Evolutionary conservation across 192 early-diverging fungal genomes (phyloP), one percentile per base, ranked within the genome.

Genomic region (Haplosporangium gracile): DNA sequence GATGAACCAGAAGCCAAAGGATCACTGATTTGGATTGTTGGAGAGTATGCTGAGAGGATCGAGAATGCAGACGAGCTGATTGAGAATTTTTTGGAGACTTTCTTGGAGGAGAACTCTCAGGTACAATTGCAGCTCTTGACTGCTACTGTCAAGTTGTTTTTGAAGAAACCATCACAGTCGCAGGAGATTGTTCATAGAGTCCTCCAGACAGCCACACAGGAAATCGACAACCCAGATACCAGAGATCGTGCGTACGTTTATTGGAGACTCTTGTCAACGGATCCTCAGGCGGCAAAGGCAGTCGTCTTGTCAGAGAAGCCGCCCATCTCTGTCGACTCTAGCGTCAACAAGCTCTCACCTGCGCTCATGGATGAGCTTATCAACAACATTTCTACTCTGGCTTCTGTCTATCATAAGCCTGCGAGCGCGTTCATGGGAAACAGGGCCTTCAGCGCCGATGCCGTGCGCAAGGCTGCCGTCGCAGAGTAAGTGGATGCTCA

Each of bases 221-320:
- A 94, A 70, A 95, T 93, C 78, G 96, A 98, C 76, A 98, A 98
- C 85, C 97, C 98, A 11, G 98, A 99, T 86, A 95, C 98, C 38
- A 93, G 98, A 39, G 98, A 99, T 82, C 93, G 98, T 24, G 98
- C 97, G 9, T 99, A 97, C 82, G 91, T 99, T 51, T 99, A 99
- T 90, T 99, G 98, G 98, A 92, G 98, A 74, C 90, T 99, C 76
- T 89, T 99, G 4, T 97, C 97, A 6, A 96, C 97, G 26, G 95
- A 97, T 88, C 98, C 98, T 10, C 93, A 97, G 79, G 95, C 97
- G 8, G 98, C 98, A 22, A 97, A 98, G 91, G 90, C 95, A 8
- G 96, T 99, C 20, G 97, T 96, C 13, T 90, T 99, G 43, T 93
- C 95, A 4, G 97, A 98, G 47, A 97, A 96, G 86, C 96, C 97